Evolutionary conservation across 305 asterid genomes (phyloP).

Genomic region (Fraxinus albicans): DNA sequence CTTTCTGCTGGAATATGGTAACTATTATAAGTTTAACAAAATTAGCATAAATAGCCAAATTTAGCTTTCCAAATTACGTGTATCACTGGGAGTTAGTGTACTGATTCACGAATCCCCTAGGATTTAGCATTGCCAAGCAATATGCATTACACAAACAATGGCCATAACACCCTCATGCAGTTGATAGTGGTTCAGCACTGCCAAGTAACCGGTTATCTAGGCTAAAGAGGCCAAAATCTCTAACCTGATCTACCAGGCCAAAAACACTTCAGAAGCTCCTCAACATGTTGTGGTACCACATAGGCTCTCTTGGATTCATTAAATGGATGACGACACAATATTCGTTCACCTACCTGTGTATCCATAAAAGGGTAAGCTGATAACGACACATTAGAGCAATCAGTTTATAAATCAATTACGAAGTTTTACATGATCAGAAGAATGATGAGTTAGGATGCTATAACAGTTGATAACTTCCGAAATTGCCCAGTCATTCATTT

Average conservation of each 20-base stretch:
- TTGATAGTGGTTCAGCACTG: background rate
- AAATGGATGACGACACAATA: constrained; percentile 95
- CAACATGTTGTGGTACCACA: constrained; percentile 91
- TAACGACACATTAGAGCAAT: background rate
- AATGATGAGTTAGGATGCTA: background rate
- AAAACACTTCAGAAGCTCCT: constrained; percentile 92
- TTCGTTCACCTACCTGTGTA: constrained; percentile 77
- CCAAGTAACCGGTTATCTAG: background rate
- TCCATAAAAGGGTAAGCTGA: constrained; percentile 11
- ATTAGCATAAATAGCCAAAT: background rate
- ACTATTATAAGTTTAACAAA: background rate
- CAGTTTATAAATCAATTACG: background rate
- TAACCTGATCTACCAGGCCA: constrained; percentile 90
- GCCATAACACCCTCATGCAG: background rate
- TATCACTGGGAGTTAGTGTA: background rate
- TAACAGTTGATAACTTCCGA: background rate
- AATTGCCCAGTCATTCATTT: background rate
- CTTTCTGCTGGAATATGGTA: background rate
- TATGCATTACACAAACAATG: background rate
- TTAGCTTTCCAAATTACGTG: background rate
- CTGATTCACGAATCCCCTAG: background rate
- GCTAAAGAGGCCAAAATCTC: constrained; percentile 4
- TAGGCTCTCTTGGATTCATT: constrained; percentile 95
- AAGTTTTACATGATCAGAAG: background rate
- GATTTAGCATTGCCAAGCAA: background rate